Evolutionary conservation across 148 eudicot species (phyloP).

Genomic region (Fagopyrum homotropicum): DNA sequence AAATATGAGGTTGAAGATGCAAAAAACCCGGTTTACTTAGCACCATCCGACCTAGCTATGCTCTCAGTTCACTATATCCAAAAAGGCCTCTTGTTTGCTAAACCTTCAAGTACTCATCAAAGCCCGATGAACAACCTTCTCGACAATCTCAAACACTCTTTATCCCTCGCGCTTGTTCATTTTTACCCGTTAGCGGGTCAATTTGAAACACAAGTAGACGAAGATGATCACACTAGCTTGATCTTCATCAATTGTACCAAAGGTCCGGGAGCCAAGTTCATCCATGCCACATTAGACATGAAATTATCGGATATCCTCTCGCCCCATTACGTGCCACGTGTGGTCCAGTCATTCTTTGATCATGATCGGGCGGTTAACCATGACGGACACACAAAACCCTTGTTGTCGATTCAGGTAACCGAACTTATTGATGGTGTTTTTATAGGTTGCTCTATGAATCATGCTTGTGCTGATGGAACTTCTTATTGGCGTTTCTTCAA

Average conservation of each 20-base stretch:
- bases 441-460: slow-evolving; percentile 22
- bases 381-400: slow-evolving; percentile 23
- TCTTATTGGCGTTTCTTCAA: slow-evolving; percentile 31
- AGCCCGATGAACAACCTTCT: background rate
- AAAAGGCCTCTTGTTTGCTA: slow-evolving; percentile 16
- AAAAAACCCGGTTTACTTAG: slow-evolving; percentile 7
- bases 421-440: slow-evolving; percentile 25
- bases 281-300: slow-evolving; percentile 12
- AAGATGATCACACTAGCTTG: slow-evolving; percentile 4
- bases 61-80: slow-evolving; percentile 18
- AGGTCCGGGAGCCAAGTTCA: slow-evolving; percentile 15
- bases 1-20: slow-evolving; percentile 9
- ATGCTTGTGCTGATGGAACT: slow-evolving; percentile 23
- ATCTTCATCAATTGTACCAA: slow-evolving; percentile 14
- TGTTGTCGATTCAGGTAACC: slow-evolving; percentile 26
- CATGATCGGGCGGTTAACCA: slow-evolving; percentile 22
- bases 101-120: background rate
- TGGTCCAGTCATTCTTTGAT: slow-evolving; percentile 21
- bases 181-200: slow-evolving; percentile 15
- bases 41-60: slow-evolving; percentile 9
- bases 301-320: slow-evolving; percentile 1
- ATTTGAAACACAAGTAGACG: background rate
- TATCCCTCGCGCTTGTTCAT: slow-evolving; percentile 14
- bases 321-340: slow-evolving; percentile 9
- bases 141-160: slow-evolving; percentile 10